Conservation (phyloP, 805 yeast species). For the Pichia cabralensis region DNA sequence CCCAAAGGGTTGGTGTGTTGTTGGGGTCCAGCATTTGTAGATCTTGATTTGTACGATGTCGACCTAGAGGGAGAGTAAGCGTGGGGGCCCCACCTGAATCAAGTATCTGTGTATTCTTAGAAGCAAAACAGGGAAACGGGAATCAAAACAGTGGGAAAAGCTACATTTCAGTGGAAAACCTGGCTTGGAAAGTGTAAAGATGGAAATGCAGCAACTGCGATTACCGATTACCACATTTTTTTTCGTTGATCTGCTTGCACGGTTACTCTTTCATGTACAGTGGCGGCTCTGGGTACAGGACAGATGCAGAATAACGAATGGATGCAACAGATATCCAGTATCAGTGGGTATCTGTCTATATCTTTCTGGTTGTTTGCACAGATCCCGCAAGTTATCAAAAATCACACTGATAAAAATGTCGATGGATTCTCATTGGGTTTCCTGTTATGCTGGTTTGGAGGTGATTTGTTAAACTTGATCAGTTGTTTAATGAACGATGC, state of each 20-base stretch:
- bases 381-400: slow-evolving; percentile 56
- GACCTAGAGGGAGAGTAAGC: background rate
- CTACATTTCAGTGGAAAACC: too few species aligned
- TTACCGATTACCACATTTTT: too few species aligned
- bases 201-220: too few species aligned
- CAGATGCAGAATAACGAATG: too few species aligned
- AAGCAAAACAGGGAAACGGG: too few species aligned
- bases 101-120: too few species aligned
- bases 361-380: slow-evolving; percentile 67
- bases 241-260: too few species aligned
- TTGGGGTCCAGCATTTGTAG: slow-evolving; percentile 43
- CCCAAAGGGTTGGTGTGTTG: slow-evolving; percentile 48
- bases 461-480: slow-evolving; percentile 46
- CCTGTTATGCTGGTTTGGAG: slow-evolving; percentile 53
- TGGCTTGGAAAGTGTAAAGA: too few species aligned
- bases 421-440: slow-evolving; percentile 59
- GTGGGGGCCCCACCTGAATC: too few species aligned
- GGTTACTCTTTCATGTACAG: too few species aligned
- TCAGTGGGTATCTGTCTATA: slow-evolving; percentile 32
- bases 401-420: slow-evolving; percentile 49
- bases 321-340: slow-evolving; percentile 20
- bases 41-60: slow-evolving; percentile 5
- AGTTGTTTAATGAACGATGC: slow-evolving; percentile 41
- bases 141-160: too few species aligned
- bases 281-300: background rate